Evolutionary conservation across 2,329 filamentous ascomycete species (phyloP).

Genomic region (Colletotrichum sp.): DNA sequence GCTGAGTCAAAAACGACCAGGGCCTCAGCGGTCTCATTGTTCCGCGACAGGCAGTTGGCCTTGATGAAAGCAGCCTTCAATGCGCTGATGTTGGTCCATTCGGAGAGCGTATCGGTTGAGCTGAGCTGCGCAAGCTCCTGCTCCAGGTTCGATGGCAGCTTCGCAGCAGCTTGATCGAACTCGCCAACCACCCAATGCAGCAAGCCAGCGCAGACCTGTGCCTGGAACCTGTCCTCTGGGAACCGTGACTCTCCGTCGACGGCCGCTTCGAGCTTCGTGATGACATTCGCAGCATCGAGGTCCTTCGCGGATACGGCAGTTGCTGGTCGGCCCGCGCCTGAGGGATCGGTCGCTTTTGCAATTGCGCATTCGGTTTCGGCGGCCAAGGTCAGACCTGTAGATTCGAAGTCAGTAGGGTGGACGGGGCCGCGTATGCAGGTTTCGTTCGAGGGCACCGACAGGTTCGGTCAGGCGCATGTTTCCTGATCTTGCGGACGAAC

Average conservation of each 20-base stretch:
- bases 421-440: not conserved
- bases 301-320: slow-evolving; percentile 46
- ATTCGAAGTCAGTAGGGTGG: slow-evolving; percentile 23
- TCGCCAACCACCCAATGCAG: slow-evolving; percentile 81
- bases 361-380: slow-evolving; percentile 74
- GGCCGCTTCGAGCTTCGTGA: slow-evolving; percentile 58
- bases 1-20: slow-evolving; percentile 70
- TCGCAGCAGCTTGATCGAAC: slow-evolving; percentile 63
- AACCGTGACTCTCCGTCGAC: slow-evolving; percentile 62
- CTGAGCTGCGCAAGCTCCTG: slow-evolving; percentile 58
- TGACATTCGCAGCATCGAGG: slow-evolving; percentile 48
- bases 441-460: slow-evolving; percentile 62
- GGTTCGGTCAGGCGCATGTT: slow-evolving; percentile 85
- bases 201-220: slow-evolving; percentile 83
- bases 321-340: slow-evolving; percentile 41
- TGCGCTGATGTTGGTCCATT: slow-evolving; percentile 84
- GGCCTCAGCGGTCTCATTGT: slow-evolving; percentile 60
- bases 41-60: slow-evolving; percentile 65
- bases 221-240: slow-evolving; percentile 73
- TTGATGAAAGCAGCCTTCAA: slow-evolving; percentile 81
- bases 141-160: slow-evolving; percentile 68
- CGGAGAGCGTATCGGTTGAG: slow-evolving; percentile 58
- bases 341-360: slow-evolving; percentile 56
- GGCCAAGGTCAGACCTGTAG: slow-evolving; percentile 69
- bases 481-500: slow-evolving; percentile 89